Evolutionary conservation across 2,329 filamentous ascomycete genomes (phyloP).

Genomic region (Bipolaris sorokiniana): DNA sequence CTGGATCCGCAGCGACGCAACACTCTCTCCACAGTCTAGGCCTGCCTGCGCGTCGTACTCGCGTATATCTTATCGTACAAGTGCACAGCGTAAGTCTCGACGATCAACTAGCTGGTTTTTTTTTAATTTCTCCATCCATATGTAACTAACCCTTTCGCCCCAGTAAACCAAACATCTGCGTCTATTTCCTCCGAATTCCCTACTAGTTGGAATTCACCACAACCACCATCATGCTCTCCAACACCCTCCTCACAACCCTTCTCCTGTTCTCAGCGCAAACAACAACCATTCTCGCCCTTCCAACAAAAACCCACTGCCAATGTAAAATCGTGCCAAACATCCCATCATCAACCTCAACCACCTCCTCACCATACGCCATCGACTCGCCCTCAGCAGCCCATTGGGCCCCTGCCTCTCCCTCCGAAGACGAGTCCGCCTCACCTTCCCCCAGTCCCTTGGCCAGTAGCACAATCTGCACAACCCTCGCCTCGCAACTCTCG

Average conservation of each 20-base stretch:
- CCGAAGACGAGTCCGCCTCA: not conserved
- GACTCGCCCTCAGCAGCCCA: constrained; percentile 30
- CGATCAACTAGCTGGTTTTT: not conserved
- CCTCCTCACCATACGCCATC: constrained; percentile 14
- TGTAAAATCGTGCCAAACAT: constrained; percentile 33
- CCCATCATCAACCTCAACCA: constrained; percentile 1
- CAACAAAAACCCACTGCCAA: constrained; percentile 39
- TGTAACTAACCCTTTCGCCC: not conserved
- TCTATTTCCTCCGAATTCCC: not conserved
- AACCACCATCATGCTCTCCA: not conserved
- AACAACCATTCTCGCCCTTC: constrained; percentile 22
- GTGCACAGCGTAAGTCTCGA: not conserved
- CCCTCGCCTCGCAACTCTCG: constrained; percentile 37
- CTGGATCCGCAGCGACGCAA: not conserved
- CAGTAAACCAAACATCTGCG: not conserved
- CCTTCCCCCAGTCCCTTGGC: constrained; percentile 12
- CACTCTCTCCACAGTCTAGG: not conserved
- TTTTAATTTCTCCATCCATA: not conserved
- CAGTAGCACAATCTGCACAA: constrained; percentile 27
- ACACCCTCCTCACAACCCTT: constrained; percentile 14
- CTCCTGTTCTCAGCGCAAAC: constrained; percentile 8
- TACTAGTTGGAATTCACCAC: not conserved
- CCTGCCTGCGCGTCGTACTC: not conserved
- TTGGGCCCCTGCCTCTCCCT: constrained; percentile 27
- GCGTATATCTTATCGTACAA: not conserved